These are phyloP conservation scores for Glarea lozoyensis DNA, from an alignment of 495 filamentous ascomycete species.

Conservation along the genomic window DNA sequence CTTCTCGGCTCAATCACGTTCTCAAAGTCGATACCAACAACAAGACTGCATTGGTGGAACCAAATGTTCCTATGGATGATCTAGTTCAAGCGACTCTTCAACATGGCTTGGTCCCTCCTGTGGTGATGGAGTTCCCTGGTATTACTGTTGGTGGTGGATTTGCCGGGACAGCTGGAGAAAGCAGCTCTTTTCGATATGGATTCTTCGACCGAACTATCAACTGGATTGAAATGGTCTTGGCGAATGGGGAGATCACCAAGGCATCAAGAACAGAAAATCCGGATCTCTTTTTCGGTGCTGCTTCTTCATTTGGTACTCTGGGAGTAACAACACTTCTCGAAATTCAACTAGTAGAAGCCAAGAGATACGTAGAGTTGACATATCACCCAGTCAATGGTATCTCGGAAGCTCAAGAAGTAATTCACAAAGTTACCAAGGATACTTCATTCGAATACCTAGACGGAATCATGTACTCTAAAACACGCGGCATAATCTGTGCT, in stretches of 20 bases:
- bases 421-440: slow-evolving; percentile 24
- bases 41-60: slow-evolving; percentile 43
- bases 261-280: slow-evolving; percentile 25
- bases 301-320: slow-evolving; percentile 45
- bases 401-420: slow-evolving; percentile 26
- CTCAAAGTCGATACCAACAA: slow-evolving; percentile 6
- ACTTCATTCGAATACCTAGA: slow-evolving; percentile 28
- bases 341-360: slow-evolving; percentile 41
- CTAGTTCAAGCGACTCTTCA: slow-evolving; percentile 42
- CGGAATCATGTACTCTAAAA: slow-evolving; percentile 37
- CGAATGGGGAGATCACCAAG: slow-evolving; percentile 38
- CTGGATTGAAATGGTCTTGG: slow-evolving; percentile 49
- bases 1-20: slow-evolving; percentile 6
- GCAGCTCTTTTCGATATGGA: slow-evolving; percentile 45
- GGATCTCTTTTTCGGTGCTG: slow-evolving; percentile 36
- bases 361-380: slow-evolving; percentile 41
- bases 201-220: slow-evolving; percentile 47
- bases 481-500: slow-evolving; percentile 40
- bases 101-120: slow-evolving; percentile 45
- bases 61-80: slow-evolving; percentile 56
- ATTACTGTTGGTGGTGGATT: slow-evolving; percentile 57
- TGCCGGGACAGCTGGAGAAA: slow-evolving; percentile 52
- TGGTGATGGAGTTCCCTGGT: slow-evolving; percentile 53
- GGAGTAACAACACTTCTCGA: slow-evolving; percentile 48
- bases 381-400: slow-evolving; percentile 39